A percentile compares a stretch with the other conserved stretches of the same genome.
phyloP scores from a whole-genome alignment of 2,329 filamentous ascomycete species.

The Ascocoryne sarcoides region DNA sequence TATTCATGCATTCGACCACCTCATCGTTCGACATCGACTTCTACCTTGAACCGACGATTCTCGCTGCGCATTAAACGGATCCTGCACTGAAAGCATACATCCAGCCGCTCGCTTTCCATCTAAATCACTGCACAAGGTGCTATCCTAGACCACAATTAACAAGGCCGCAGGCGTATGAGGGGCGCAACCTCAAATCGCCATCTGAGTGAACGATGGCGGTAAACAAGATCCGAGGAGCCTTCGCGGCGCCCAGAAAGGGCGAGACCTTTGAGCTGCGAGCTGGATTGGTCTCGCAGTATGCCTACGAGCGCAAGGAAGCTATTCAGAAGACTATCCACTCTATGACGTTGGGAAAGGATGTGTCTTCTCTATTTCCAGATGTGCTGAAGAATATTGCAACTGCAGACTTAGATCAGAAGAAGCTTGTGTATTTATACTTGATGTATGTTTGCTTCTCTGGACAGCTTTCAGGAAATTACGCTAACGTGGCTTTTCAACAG shows the following conservation, averaged over 20 bases:
- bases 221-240: slow-evolving; percentile 90
- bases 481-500: slow-evolving; percentile 36
- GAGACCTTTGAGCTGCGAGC: slow-evolving; percentile 97
- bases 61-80: neutral
- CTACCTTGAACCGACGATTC: slow-evolving; percentile 1
- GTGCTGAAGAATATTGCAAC: slow-evolving; percentile 99
- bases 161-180: slow-evolving; percentile 28
- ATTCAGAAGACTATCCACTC: slow-evolving; percentile 99
- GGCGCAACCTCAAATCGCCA: slow-evolving; percentile 31
- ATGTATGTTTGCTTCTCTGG: slow-evolving; percentile 50
- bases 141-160: slow-evolving; percentile 4
- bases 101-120: no score
- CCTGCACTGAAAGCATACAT: neutral
- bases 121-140: neutral
- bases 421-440: slow-evolving; percentile 95
- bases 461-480: neutral
- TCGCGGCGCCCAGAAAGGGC: slow-evolving; percentile 87
- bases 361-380: slow-evolving; percentile 92
- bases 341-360: slow-evolving; percentile 98
- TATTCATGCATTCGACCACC: no score
- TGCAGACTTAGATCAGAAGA: slow-evolving; percentile 92
- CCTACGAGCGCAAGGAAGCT: slow-evolving; percentile 96
- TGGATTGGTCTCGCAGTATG: slow-evolving; percentile 96
- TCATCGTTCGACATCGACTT: slow-evolving; percentile 1
- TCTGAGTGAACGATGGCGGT: slow-evolving; percentile 64